Percentiles rank a stretch among this genome's conserved stretches.
Conservation (phyloP, 2,329 filamentous ascomycete species). For the Acrodontium crateriforme region DNA sequence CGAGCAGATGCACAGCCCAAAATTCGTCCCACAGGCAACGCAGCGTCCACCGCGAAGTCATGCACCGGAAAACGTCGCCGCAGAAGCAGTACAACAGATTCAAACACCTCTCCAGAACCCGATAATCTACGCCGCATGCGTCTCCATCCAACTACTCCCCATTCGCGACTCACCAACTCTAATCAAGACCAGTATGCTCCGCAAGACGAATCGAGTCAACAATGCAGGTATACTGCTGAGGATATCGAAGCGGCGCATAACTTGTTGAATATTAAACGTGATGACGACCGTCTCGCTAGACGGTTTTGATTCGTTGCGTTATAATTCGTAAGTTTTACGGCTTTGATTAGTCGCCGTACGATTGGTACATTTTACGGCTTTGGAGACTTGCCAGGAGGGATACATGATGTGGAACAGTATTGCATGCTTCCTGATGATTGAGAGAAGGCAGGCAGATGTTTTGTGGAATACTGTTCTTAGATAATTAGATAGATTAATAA, state of each 20-base stretch:
- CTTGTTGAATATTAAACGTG: constrained; percentile 1
- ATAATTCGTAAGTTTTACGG: not conserved
- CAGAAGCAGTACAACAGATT: not conserved
- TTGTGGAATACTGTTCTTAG: too few species aligned
- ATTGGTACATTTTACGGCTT: not conserved
- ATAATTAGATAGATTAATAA: too few species aligned
- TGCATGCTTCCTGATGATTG: not conserved
- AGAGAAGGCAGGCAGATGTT: not conserved
- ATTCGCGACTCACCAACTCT: too few species aligned
- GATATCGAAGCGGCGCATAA: constrained; percentile 1
- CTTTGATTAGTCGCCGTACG: not conserved
- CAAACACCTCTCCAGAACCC: constrained; percentile 6
- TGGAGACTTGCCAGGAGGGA: not conserved
- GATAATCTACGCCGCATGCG: constrained; percentile 2
- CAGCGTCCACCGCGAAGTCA: not conserved
- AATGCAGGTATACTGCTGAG: constrained; percentile 8
- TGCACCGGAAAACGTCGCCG: not conserved
- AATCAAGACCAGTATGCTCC: constrained; percentile 1
- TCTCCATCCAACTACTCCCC: constrained; percentile 2
- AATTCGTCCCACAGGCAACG: too few species aligned
- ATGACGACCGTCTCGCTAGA: not conserved
- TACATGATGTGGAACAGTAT: not conserved
- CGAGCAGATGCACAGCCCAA: too few species aligned
- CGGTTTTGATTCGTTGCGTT: not conserved
- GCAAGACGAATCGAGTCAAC: constrained; percentile 1